A percentile compares a stretch with the other conserved stretches of the same genome.
Conservation (phyloP, 352 stramenopile species). For the Phytophthora cryptogea region DNA sequence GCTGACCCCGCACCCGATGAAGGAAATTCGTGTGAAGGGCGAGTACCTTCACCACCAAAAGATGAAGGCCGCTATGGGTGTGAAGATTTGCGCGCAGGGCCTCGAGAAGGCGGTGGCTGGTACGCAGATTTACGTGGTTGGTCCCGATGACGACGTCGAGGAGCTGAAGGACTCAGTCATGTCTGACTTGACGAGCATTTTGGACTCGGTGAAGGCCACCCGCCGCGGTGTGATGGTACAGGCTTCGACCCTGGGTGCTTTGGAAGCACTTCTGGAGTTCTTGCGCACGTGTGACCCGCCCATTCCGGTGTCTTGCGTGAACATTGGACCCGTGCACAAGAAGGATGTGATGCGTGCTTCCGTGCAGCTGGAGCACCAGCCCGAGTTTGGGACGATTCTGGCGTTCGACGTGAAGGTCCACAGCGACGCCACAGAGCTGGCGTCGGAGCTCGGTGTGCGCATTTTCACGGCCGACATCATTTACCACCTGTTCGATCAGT, state of each 20-base stretch:
- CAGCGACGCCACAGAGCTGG: slow-evolving; percentile 90
- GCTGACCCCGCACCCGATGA: slow-evolving; percentile 97
- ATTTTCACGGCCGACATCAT: slow-evolving; percentile 99
- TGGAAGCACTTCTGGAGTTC: slow-evolving; percentile 99
- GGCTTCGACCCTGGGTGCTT: slow-evolving; percentile 97
- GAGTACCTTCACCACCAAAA: slow-evolving; percentile 96
- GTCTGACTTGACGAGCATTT: slow-evolving; percentile 95
- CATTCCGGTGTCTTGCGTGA: slow-evolving; percentile 95
- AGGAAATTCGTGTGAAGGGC: slow-evolving; percentile 96
- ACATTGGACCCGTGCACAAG: slow-evolving; percentile 98
- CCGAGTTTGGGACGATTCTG: slow-evolving; percentile 97
- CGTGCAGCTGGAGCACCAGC: slow-evolving; percentile 98
- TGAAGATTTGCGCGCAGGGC: slow-evolving; percentile 98
- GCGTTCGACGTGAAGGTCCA: slow-evolving; percentile 99
- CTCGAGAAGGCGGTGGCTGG: slow-evolving; percentile 98
- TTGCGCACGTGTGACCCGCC: slow-evolving; percentile 93
- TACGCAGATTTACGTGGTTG: slow-evolving; percentile 97
- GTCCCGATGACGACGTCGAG: slow-evolving; percentile 96
- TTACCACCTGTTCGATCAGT: slow-evolving; percentile 99
- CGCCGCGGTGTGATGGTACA: slow-evolving; percentile 98
- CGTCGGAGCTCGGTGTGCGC: slow-evolving; percentile 93
- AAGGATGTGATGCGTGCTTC: slow-evolving; percentile 98
- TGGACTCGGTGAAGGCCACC: slow-evolving; percentile 96
- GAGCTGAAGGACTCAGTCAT: slow-evolving; percentile 98
- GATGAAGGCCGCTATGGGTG: slow-evolving; percentile 98